Percentiles rank a stretch among this genome's conserved stretches.
phyloP scores from a whole-genome alignment of 306 rosid species.

The Biancaea sappan region DNA sequence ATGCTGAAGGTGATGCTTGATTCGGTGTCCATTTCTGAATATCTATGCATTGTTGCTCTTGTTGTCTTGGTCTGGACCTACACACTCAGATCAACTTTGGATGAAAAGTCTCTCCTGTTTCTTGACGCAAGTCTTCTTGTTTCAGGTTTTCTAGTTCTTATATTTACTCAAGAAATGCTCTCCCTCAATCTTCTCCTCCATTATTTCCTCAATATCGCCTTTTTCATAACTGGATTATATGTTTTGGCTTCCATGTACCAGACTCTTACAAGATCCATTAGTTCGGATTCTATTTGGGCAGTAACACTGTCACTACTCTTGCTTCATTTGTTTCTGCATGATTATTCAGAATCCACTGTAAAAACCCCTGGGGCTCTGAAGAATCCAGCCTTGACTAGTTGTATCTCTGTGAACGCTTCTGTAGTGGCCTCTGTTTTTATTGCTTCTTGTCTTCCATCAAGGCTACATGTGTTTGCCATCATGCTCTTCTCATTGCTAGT shows the following conservation, averaged over 20 bases:
- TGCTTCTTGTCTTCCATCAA: slow-evolving; percentile 86
- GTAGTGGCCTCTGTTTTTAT: slow-evolving; percentile 87
- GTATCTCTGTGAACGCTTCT: slow-evolving; percentile 88
- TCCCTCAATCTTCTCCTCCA: slow-evolving; percentile 67
- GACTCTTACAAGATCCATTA: slow-evolving; percentile 89
- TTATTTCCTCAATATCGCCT: slow-evolving; percentile 71
- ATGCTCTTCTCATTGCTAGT: slow-evolving; percentile 86
- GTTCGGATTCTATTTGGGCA: slow-evolving; percentile 91
- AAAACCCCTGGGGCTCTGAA: slow-evolving; percentile 59
- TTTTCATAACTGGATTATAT: slow-evolving; percentile 72
- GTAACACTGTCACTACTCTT: slow-evolving; percentile 66
- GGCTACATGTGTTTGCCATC: slow-evolving; percentile 78
- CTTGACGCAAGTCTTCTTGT: slow-evolving; percentile 77
- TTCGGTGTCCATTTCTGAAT: slow-evolving; percentile 83
- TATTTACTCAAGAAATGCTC: slow-evolving; percentile 80
- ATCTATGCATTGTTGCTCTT: slow-evolving; percentile 81
- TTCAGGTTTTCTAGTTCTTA: slow-evolving; percentile 69
- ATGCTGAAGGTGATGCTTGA: slow-evolving; percentile 85
- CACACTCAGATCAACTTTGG: slow-evolving; percentile 73
- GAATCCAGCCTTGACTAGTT: slow-evolving; percentile 75
- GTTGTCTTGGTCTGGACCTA: slow-evolving; percentile 83
- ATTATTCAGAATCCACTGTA: slow-evolving; percentile 84
- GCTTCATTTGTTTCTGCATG: slow-evolving; percentile 88
- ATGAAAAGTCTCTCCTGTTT: slow-evolving; percentile 67
- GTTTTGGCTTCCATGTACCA: slow-evolving; percentile 88